A percentile compares a stretch with the other conserved stretches of the same genome.
Conservation (phyloP, 2,329 filamentous ascomycete species). For the Phymatotrichopsis omnivora region DNA sequence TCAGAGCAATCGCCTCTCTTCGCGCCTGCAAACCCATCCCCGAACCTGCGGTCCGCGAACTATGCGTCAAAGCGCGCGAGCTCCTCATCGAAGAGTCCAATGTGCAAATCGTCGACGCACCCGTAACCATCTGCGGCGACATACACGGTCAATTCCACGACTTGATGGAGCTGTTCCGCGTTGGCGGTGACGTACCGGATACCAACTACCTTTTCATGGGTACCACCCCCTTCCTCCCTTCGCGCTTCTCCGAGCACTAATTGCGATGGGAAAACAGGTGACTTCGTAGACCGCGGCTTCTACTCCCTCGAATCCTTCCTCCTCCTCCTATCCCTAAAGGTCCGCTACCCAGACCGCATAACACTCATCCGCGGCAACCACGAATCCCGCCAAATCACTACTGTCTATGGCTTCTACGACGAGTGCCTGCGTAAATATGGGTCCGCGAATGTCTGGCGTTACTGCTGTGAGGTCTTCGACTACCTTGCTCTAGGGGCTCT, state of each 20-base stretch:
- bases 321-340: constrained; percentile 89
- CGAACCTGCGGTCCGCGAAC: constrained; percentile 85
- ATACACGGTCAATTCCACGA: constrained; percentile 97
- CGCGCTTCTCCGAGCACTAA: neutral
- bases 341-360: constrained; percentile 93
- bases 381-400: constrained; percentile 93
- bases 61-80: constrained; percentile 95
- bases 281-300: constrained; percentile 96
- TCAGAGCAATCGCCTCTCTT: constrained; percentile 85
- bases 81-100: constrained; percentile 96
- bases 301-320: constrained; percentile 96
- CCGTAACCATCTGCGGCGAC: constrained; percentile 94
- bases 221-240: constrained; percentile 36
- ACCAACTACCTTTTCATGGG: constrained; percentile 98
- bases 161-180: constrained; percentile 90
- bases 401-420: constrained; percentile 96
- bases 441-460: constrained; percentile 91
- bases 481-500: constrained; percentile 86
- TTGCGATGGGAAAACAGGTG: constrained; percentile 45
- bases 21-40: constrained; percentile 94
- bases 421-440: constrained; percentile 94
- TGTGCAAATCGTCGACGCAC: constrained; percentile 87
- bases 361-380: constrained; percentile 92
- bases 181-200: constrained; percentile 86
- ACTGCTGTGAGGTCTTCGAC: constrained; percentile 97